Evolutionary conservation across 2,329 filamentous ascomycete genomes (phyloP).

Genomic region (Monilinia fructicola): DNA sequence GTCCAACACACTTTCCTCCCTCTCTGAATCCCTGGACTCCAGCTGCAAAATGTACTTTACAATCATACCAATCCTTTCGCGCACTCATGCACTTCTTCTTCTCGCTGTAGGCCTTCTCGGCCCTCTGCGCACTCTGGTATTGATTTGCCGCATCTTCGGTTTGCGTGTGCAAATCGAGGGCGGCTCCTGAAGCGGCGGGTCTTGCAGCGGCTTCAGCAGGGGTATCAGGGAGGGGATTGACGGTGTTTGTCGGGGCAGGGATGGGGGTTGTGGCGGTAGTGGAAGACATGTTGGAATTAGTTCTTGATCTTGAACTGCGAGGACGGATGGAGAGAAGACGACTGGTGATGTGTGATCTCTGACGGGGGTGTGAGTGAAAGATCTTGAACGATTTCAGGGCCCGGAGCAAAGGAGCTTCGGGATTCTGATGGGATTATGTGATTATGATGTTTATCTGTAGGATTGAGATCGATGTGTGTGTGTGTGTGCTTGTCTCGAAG

Average conservation of each 20-base stretch:
- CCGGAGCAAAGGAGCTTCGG: background rate
- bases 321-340: conserved; percentile 10
- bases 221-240: conserved; percentile 19
- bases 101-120: conserved; percentile 2
- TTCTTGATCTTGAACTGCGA: conserved; percentile 2
- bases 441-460: conserved; percentile 12
- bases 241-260: conserved; percentile 17
- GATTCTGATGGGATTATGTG: conserved; percentile 9
- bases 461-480: background rate
- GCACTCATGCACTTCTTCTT: conserved; percentile 18
- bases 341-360: conserved; percentile 16
- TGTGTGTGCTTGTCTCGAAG: background rate
- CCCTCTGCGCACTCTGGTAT: background rate
- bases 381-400: conserved; percentile 15
- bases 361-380: conserved; percentile 21
- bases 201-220: conserved; percentile 4
- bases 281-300: conserved; percentile 19
- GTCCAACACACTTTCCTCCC: conserved; percentile 18
- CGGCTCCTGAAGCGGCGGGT: background rate
- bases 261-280: background rate
- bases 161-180: conserved; percentile 10
- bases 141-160: background rate
- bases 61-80: conserved; percentile 17
- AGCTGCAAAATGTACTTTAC: conserved; percentile 9
- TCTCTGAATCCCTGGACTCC: conserved; percentile 10